Percentiles rank a stretch among this genome's conserved stretches.
These are phyloP conservation scores for Rubroboletus satanas DNA, from an alignment of 768 basidiomycete genomes.

Conservation along the genomic window DNA sequence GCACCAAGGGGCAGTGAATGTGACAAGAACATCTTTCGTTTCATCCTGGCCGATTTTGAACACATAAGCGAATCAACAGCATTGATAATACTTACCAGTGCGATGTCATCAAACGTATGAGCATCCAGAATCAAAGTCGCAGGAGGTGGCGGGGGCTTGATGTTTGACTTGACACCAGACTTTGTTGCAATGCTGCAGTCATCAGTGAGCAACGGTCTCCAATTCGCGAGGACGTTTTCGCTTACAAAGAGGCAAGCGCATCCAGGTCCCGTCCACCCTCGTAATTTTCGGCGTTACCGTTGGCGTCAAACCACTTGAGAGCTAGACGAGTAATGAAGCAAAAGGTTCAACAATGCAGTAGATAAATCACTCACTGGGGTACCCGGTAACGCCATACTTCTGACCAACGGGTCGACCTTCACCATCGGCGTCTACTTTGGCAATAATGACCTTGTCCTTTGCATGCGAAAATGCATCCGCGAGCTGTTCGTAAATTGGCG, in stretches of 20 bases:
- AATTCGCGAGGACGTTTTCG: not conserved
- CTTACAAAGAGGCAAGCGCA: constrained; percentile 70
- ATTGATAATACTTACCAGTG: constrained; percentile 44
- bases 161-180: constrained; percentile 79
- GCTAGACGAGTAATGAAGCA: constrained; percentile 44
- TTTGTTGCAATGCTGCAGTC: constrained; percentile 62
- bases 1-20: constrained; percentile 86
- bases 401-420: constrained; percentile 71
- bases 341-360: not conserved
- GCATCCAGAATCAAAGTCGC: constrained; percentile 63
- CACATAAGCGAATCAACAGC: not conserved
- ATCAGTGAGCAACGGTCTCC: not conserved
- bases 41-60: constrained; percentile 41
- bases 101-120: constrained; percentile 73
- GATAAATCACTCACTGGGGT: constrained; percentile 63
- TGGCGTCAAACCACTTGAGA: constrained; percentile 83
- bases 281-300: constrained; percentile 66
- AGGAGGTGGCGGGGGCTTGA: constrained; percentile 80
- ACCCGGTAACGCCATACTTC: constrained; percentile 79
- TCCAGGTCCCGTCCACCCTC: constrained; percentile 80
- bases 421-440: constrained; percentile 92
- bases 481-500: constrained; percentile 83
- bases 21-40: constrained; percentile 78
- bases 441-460: constrained; percentile 81
- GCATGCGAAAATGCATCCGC: constrained; percentile 79